Percentiles rank a stretch among this genome's conserved stretches.
Evolutionary conservation across 2,329 filamentous ascomycete genomes (phyloP).

Genomic region (Dactylellina drechsleri): DNA sequence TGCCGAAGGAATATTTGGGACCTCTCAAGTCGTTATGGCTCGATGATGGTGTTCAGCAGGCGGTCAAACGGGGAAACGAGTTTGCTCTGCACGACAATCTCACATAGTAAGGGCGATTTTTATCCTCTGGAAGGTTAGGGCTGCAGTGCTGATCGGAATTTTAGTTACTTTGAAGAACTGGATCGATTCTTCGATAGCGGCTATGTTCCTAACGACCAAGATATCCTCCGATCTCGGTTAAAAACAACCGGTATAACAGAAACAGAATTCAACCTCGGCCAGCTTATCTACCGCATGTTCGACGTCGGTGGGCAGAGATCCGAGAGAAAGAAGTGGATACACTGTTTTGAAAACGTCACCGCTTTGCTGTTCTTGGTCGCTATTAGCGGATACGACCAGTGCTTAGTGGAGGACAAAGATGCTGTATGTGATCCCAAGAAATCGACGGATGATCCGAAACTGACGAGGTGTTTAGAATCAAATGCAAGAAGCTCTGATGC

Average conservation of each 20-base stretch:
- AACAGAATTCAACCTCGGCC: slow-evolving; percentile 89
- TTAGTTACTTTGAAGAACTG: slow-evolving; percentile 82
- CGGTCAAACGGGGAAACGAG: slow-evolving; percentile 94
- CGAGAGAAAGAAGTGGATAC: slow-evolving; percentile 97
- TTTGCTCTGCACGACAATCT: slow-evolving; percentile 96
- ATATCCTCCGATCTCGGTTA: slow-evolving; percentile 88
- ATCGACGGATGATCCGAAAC: not conserved
- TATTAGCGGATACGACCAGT: slow-evolving; percentile 96
- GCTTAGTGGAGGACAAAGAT: slow-evolving; percentile 93
- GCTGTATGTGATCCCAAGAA: slow-evolving; percentile 71
- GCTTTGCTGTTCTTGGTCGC: slow-evolving; percentile 92
- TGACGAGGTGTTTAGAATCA: slow-evolving; percentile 71
- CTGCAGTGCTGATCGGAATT: slow-evolving; percentile 10
- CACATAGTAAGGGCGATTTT: slow-evolving; percentile 73
- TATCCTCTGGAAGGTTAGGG: not conserved
- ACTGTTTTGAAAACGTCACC: slow-evolving; percentile 94
- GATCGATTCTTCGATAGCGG: slow-evolving; percentile 78
- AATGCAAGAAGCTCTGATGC: slow-evolving; percentile 89
- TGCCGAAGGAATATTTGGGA: slow-evolving; percentile 79
- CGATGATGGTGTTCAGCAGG: slow-evolving; percentile 82
- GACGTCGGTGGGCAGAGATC: slow-evolving; percentile 92
- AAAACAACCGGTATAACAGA: slow-evolving; percentile 96
- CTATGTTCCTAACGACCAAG: slow-evolving; percentile 92
- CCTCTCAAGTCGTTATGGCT: slow-evolving; percentile 87
- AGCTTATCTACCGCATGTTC: slow-evolving; percentile 96